Base-by-base conservation (phyloP, 192 early-diverging fungal species). In the Coemansia sp. region DNA sequence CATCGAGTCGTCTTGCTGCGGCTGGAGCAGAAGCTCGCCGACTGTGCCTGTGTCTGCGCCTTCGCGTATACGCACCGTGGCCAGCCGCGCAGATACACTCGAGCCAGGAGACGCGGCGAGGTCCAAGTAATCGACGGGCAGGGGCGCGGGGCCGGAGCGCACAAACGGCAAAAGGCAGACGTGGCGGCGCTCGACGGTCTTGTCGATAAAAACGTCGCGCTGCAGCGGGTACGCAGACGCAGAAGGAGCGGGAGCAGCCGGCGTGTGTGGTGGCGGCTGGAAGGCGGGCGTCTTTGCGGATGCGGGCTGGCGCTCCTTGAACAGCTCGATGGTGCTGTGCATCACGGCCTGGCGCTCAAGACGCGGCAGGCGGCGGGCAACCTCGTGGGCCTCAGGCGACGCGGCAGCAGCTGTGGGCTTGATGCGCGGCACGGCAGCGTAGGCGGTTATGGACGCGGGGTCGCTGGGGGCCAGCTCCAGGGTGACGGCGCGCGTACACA, bases 401-500 rank as follows among this genome's bases (percentile, higher is more conserved):
- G 56, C 25, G 7, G n/a, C 50, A 11, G 10, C 22, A 7, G 10
- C 8, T 11, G 28, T 45, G 6, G 57, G 31, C 42, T 49, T 31
- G 3, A 56, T 12, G 4, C 64, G 54, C 2, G 66, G 72, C 8
- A 61, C 62, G 32, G 67, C 58, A 20, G 60, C 66, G 58, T 69
- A 69, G 20, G 48, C 52, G 1, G 60, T 55, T 16, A 75, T 40
- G 76, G 63, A 60, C 40, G 81, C 61, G 0, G 85, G 42, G 76
- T 71, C 64, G 75, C 83, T 51, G 73, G 85, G 63, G 34, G 66
- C 59, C 8, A 77, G 36, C 49, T 76, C 72, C 25, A 82, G 62
- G 4, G 67, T 54, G 0, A 83, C 48, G 17, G 76, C 69, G 12
- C 70, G 69, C 28, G 64, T 65, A 42, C 88, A 93, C 38, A 95